Evolutionary conservation across 2,329 filamentous ascomycete genomes (phyloP).

Genomic region (Talaromyces sp.): DNA sequence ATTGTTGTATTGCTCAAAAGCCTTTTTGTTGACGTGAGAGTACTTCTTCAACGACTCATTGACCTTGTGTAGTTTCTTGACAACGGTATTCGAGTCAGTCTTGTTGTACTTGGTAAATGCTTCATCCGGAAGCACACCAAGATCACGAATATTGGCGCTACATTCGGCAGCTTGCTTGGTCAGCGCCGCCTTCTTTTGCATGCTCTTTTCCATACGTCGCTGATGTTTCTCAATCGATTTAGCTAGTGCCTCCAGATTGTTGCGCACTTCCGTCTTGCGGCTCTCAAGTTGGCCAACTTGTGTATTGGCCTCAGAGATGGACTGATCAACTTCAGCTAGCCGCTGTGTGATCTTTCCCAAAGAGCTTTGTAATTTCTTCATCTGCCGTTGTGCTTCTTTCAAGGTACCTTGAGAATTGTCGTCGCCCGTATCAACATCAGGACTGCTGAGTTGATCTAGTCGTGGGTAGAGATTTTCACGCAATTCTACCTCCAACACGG

Average conservation of each 20-base stretch:
- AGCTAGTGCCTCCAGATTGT: conserved; percentile 71
- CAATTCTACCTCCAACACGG: conserved; percentile 78
- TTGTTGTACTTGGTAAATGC: conserved; percentile 88
- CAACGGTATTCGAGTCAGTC: conserved; percentile 72
- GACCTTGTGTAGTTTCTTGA: conserved; percentile 76
- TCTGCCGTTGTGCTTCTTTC: conserved; percentile 74
- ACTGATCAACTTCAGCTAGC: conserved; percentile 69
- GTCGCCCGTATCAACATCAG: conserved; percentile 64
- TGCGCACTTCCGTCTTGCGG: conserved; percentile 61
- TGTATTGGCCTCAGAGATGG: conserved; percentile 59
- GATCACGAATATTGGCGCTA: conserved; percentile 81
- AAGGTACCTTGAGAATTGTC: conserved; percentile 61
- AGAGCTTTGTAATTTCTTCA: conserved; percentile 70
- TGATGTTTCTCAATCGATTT: conserved; percentile 78
- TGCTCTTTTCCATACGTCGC: conserved; percentile 85
- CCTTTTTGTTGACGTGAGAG: conserved; percentile 98
- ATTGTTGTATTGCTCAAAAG: conserved; percentile 97
- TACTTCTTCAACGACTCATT: conserved; percentile 94
- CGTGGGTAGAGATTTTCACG: conserved; percentile 84
- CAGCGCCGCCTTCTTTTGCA: conserved; percentile 79
- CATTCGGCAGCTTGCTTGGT: conserved; percentile 75
- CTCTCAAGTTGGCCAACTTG: conserved; percentile 59
- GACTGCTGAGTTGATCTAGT: conserved; percentile 77
- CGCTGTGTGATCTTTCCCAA: conserved; percentile 65
- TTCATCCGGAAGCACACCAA: conserved; percentile 90